Base-by-base conservation (phyloP, 768 basidiomycete species). In the Cystobasidium onofrii region DNA sequence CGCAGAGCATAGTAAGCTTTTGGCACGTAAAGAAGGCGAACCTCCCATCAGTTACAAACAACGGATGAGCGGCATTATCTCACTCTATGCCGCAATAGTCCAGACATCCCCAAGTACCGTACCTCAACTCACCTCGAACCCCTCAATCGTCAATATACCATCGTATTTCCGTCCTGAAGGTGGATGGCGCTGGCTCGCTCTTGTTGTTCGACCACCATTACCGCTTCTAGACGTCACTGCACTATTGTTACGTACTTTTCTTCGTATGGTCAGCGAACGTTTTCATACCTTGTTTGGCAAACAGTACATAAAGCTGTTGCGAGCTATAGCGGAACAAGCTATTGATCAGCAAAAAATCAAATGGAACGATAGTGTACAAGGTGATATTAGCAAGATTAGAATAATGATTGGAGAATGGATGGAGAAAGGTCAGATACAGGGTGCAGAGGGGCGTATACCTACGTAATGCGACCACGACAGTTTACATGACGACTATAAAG, bases 11-110 rank as follows among this genome's bases (percentile, higher is more conserved):
- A 63, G 43, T 44, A 75, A 75, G 52, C 41, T 71, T 7, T 34
- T 76, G 1, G 73, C 72, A 6, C 64, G 52, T 1, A 52, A 57
- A 33, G 73, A 76, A 1, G 82, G 85, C 63, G 92, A 95, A 80
- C 81, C 83, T 1, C 78, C 81, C 25, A 81, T 85, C 46, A 88
- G 90, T 41, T 88, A 89, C 78, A 83, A 85, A 12, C 84, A 82
- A 41, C 87, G 94, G 27, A 83, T 93, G 60, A 83, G 86, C 34
- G 92, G 92, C 10, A 85, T 91, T 36, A 86, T 93, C 86, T 86
- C 93, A 34, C 87, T 97, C 27, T 97, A 95, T 82, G 91, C 91
- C 79, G 84, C 87, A 23, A 85, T 94, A 60, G 79, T 92, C 12
- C 80, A 81, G 69, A 80, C 80, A 2, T 71, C 76, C 10, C 54